A percentile compares a stretch with the other conserved stretches of the same genome.
Evolutionary conservation across 2,329 filamentous ascomycete species (phyloP).

Genomic region (Cladophialophora exuberans): DNA sequence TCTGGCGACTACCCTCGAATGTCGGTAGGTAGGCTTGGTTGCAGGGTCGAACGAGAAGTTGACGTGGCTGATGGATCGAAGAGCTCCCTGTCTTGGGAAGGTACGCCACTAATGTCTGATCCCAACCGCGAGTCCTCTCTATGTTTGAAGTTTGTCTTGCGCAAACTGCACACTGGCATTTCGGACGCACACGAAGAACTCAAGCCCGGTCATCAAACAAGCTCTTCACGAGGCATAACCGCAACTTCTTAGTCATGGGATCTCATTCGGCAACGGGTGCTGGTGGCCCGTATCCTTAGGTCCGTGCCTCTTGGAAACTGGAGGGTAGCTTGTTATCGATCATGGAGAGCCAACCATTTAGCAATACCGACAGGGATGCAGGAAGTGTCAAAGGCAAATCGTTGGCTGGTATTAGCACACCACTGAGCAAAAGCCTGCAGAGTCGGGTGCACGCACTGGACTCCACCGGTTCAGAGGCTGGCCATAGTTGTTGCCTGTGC

Average conservation of each 20-base stretch:
- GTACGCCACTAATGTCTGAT: too few relatives aligned
- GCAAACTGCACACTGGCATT: too few relatives aligned
- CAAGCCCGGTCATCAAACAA: too few relatives aligned
- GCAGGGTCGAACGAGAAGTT: neutral
- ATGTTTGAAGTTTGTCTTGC: too few relatives aligned
- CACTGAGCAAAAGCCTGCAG: constrained; percentile 5
- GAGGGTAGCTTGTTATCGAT: constrained; percentile 3
- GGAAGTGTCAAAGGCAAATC: constrained; percentile 9
- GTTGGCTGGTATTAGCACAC: constrained; percentile 8
- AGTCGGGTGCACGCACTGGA: neutral
- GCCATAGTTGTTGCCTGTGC: constrained; percentile 10
- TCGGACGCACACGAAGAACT: too few relatives aligned
- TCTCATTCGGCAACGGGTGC: too few relatives aligned
- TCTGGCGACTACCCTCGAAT: neutral
- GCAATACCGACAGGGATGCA: constrained; percentile 14
- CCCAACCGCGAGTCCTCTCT: too few relatives aligned
- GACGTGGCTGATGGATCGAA: neutral
- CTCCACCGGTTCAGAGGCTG: constrained; percentile 7
- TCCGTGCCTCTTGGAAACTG: too few relatives aligned
- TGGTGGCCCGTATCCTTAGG: too few relatives aligned
- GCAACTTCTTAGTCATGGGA: too few relatives aligned
- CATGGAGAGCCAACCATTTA: constrained; percentile 19
- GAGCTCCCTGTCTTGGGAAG: too few relatives aligned
- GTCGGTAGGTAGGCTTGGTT: neutral
- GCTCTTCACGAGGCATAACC: too few relatives aligned